phyloP scores from a whole-genome alignment of 768 basidiomycete species.

The Stropharia rugosoannulata region DNA sequence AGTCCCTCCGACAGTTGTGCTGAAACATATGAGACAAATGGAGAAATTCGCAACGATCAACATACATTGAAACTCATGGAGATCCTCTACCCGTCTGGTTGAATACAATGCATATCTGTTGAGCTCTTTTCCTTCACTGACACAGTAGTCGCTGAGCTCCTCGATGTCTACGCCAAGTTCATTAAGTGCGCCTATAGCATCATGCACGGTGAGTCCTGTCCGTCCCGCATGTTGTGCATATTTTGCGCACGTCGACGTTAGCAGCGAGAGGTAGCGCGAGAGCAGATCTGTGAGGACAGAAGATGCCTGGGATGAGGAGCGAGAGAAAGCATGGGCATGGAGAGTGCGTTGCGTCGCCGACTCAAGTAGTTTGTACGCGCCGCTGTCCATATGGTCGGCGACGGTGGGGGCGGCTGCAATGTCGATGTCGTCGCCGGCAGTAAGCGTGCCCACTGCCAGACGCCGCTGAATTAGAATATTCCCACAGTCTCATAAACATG shows the following conservation, averaged over 20 bases:
- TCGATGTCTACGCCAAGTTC: slow-evolving; percentile 72
- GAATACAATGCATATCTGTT: slow-evolving; percentile 66
- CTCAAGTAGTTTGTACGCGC: slow-evolving; percentile 63
- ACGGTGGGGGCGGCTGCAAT: slow-evolving; percentile 10
- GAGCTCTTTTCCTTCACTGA: slow-evolving; percentile 68
- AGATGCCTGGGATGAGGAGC: slow-evolving; percentile 72
- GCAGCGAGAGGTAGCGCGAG: slow-evolving; percentile 67
- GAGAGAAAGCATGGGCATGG: slow-evolving; percentile 76
- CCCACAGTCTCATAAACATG: slow-evolving; percentile 17
- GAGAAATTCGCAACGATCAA: slow-evolving; percentile 21
- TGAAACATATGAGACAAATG: slow-evolving; percentile 32
- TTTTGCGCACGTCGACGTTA: slow-evolving; percentile 65
- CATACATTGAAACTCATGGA: slow-evolving; percentile 72
- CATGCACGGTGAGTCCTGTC: slow-evolving; percentile 50
- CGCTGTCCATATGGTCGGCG: slow-evolving; percentile 26
- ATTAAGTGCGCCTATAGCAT: slow-evolving; percentile 66
- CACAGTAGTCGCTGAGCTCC: slow-evolving; percentile 66
- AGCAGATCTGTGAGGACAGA: slow-evolving; percentile 73
- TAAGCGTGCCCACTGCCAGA: neutral
- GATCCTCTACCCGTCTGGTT: slow-evolving; percentile 65
- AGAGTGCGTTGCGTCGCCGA: slow-evolving; percentile 66
- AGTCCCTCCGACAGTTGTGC: slow-evolving; percentile 63
- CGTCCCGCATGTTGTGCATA: slow-evolving; percentile 80
- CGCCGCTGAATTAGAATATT: slow-evolving; percentile 13
- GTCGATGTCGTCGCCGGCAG: slow-evolving; percentile 9